Evolutionary conservation across 116 monocot species (phyloP), one percentile per base, ranked within the genome.

Genomic region (Phalaenopsis hybrid): DNA sequence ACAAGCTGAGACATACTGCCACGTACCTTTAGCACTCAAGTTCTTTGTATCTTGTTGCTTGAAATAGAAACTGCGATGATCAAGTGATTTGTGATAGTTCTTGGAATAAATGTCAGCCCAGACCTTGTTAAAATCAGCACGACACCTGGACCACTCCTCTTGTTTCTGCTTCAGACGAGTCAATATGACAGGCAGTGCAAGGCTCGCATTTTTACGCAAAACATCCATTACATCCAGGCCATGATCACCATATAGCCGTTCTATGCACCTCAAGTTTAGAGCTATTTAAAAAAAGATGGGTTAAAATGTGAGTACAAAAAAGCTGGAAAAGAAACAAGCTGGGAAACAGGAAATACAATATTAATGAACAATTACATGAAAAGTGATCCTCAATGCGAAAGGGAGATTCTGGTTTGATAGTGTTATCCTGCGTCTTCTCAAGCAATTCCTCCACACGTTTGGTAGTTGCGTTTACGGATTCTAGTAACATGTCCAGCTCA

Each of bases 1-100:
- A 72, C 72, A 37, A 34, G 34, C 15, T 23, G 37, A 72, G 8
- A 46, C 41, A 41, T 52, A 57, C 9, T 4, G 52, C 20, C 13
- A 33, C n/a, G 79, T 88, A 99, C 99, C 91, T 94, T 99, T 99
- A 74, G 95, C 90, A 80, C 91, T 91, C 87, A 99, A 89, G 81
- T 79, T 99, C 86, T 95, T 99, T 80, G 89, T 85, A 78, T 99
- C 99, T 59, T 99, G 93, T 81, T 99, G 99, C 85, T 99, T 99
- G 86, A 99, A 99, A 79, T 95, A 95, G 92, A 99, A 99, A 82
- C 96, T 96, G 28, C 94, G 88, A 57, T 94, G 96, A 49, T 96
- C 96, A 82, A 96, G 92, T 52, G 96, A 96, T 86, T 96, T 96
- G 80, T 93, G 94, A 84, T 93, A 94, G 75, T 93, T 96, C 77